phyloP scores from a whole-genome alignment of 1,139 yeast species.

The Candida albicans region DNA sequence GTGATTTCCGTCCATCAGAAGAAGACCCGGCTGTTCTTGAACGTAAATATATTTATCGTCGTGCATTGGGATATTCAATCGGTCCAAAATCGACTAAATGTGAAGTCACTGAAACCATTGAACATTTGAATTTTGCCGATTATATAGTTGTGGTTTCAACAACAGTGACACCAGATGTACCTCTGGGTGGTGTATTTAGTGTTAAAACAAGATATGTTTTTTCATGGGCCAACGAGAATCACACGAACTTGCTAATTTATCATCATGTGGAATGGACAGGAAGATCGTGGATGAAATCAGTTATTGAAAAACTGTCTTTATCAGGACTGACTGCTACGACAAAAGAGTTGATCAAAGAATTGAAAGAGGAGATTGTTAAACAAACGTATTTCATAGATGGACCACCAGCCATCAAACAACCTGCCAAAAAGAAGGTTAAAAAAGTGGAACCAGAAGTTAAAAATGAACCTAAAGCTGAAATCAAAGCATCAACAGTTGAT shows the following conservation, averaged over 20 bases:
- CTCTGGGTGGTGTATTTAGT: conserved; percentile 55
- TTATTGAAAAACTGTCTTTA: conserved; percentile 52
- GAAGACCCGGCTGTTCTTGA: conserved; percentile 31
- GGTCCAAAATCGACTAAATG: conserved; percentile 61
- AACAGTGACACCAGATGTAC: conserved; percentile 58
- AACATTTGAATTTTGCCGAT: conserved; percentile 39
- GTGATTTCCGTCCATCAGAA: conserved; percentile 34
- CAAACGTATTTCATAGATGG: conserved; percentile 25
- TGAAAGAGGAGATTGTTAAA: conserved; percentile 29
- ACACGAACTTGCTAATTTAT: conserved; percentile 43
- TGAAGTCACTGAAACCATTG: conserved; percentile 46
- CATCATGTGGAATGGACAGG: conserved; percentile 56
- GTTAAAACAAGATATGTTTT: conserved; percentile 51
- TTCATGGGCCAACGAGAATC: conserved; percentile 46
- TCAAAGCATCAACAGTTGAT: conserved; percentile 7
- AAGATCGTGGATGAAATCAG: conserved; percentile 54
- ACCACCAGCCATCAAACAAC: conserved; percentile 14
- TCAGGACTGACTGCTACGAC: conserved; percentile 48
- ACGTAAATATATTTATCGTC: conserved; percentile 44
- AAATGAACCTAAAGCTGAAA: conserved; percentile 2
- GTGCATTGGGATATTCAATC: conserved; percentile 51
- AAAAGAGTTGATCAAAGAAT: conserved; percentile 30
- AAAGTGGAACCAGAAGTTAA: conserved; percentile 6
- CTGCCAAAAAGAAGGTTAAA: conserved; percentile 8
- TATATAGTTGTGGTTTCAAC: conserved; percentile 38